A percentile compares a stretch with the other conserved stretches of the same genome.
Evolutionary conservation across 2,329 filamentous ascomycete species (phyloP).

Genomic region (Penicillium hesseltinei): DNA sequence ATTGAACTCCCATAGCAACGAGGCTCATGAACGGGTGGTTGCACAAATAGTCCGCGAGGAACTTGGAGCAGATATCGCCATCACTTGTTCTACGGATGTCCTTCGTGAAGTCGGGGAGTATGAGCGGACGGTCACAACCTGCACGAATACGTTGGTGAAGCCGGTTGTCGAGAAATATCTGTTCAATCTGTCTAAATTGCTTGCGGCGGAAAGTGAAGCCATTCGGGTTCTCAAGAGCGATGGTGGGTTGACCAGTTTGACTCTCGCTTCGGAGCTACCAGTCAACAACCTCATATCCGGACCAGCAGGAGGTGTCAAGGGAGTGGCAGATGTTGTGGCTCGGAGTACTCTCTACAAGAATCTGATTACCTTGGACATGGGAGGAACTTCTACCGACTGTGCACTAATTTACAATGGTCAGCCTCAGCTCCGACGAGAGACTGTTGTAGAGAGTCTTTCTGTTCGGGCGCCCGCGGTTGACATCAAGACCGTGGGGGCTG

Average conservation of each 20-base stretch:
- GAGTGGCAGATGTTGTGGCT: conserved; percentile 48
- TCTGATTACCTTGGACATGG: conserved; percentile 52
- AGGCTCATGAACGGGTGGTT: conserved; percentile 43
- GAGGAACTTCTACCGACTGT: conserved; percentile 52
- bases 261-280: conserved; percentile 46
- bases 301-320: conserved; percentile 51
- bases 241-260: conserved; percentile 48
- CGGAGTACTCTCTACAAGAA: conserved; percentile 49
- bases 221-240: conserved; percentile 53
- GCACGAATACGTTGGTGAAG: conserved; percentile 50
- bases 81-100: conserved; percentile 49
- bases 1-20: conserved; percentile 50
- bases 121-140: conserved; percentile 50
- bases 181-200: conserved; percentile 39
- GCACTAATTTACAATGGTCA: conserved; percentile 47
- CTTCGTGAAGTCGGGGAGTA: conserved; percentile 51
- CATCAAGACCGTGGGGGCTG: conserved; percentile 51
- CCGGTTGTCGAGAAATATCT: conserved; percentile 50
- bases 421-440: conserved; percentile 48
- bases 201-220: conserved; percentile 43
- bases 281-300: conserved; percentile 53
- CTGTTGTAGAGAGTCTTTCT: conserved; percentile 45
- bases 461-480: conserved; percentile 51
- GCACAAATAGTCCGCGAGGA: conserved; percentile 43
- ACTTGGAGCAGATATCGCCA: conserved; percentile 43